phyloP scores from a whole-genome alignment of 2,329 filamentous ascomycete species.

The Ophiostoma triangulosporum region DNA sequence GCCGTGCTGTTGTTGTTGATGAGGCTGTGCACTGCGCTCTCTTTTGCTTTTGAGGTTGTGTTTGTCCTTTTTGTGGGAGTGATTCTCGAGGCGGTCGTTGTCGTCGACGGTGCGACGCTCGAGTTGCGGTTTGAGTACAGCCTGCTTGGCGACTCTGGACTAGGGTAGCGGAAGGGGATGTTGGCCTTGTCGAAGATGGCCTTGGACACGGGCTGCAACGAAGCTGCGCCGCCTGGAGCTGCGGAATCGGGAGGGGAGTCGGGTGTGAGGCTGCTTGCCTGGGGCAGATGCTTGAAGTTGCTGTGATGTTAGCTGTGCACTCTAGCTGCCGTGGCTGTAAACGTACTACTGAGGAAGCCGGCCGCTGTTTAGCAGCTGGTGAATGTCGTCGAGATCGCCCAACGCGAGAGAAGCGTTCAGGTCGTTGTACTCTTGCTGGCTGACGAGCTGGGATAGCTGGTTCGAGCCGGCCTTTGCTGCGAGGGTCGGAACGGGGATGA shows the following conservation, averaged over 20 bases:
- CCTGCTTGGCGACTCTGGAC: conserved; percentile 21
- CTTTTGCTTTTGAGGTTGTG: conserved; percentile 4
- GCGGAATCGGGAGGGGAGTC: conserved; percentile 11
- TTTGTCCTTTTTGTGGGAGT: conserved; percentile 18
- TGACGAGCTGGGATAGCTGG: conserved; percentile 37
- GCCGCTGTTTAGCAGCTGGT: conserved; percentile 53
- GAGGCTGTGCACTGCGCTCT: conserved; percentile 9
- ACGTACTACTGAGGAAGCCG: conserved; percentile 56
- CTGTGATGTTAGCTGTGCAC: conserved; percentile 22
- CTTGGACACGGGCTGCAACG: conserved; percentile 36
- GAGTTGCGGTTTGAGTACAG: conserved; percentile 3
- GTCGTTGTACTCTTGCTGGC: conserved; percentile 43
- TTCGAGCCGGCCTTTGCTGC: conserved; percentile 41
- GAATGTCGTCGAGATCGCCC: conserved; percentile 62
- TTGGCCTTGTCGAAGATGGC: conserved; percentile 32
- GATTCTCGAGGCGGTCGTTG: conserved; percentile 16
- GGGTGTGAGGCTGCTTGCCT: conserved; percentile 11
- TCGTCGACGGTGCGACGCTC: conserved; percentile 15
- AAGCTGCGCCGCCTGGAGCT: conserved; percentile 24
- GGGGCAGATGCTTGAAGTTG: conserved; percentile 42
- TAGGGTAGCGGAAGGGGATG: conserved; percentile 27
- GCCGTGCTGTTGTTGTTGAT: conserved; percentile 5
- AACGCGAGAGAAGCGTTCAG: too few relatives aligned
- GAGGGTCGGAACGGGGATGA: conserved; percentile 51
- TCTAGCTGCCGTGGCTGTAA: too few relatives aligned